Evolutionary conservation across 225 moss, liverwort and hornwort genomes (phyloP).

Genomic region (Bryoerythrophyllum caledonicum): DNA sequence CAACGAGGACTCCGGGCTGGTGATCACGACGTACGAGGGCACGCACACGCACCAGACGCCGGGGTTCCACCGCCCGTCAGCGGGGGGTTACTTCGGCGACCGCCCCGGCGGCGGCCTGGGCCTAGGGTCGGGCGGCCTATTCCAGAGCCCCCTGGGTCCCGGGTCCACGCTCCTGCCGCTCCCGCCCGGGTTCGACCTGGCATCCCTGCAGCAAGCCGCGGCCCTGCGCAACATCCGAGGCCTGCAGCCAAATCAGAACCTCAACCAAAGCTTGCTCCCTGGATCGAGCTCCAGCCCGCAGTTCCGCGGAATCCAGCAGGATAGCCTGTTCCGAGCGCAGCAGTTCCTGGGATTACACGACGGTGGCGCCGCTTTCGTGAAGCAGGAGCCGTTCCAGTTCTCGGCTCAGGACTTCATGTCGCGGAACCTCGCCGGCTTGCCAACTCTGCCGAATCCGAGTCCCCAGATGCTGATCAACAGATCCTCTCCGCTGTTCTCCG

Average conservation of each 20-base stretch:
- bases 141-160: slow-evolving; percentile 43
- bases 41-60: slow-evolving; percentile 65
- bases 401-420: slow-evolving; percentile 33
- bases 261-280: slow-evolving; percentile 25
- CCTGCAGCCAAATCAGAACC: slow-evolving; percentile 44
- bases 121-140: slow-evolving; percentile 40
- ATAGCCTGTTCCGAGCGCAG: slow-evolving; percentile 42
- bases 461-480: background rate
- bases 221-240: slow-evolving; percentile 43
- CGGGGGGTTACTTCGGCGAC: slow-evolving; percentile 47
- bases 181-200: slow-evolving; percentile 47
- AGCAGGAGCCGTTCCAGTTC: slow-evolving; percentile 56
- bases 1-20: slow-evolving; percentile 55
- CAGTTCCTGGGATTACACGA: slow-evolving; percentile 48
- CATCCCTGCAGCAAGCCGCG: slow-evolving; percentile 47
- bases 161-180: slow-evolving; percentile 40
- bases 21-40: slow-evolving; percentile 67
- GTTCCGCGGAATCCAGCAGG: slow-evolving; percentile 40
- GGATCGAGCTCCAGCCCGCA: slow-evolving; percentile 14
- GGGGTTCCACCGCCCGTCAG: slow-evolving; percentile 43
- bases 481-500: slow-evolving; percentile 28
- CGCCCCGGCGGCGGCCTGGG: slow-evolving; percentile 27
- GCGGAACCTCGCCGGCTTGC: slow-evolving; percentile 15
- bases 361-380: slow-evolving; percentile 24
- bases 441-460: slow-evolving; percentile 7